Percentiles rank a stretch among this genome's conserved stretches.
phyloP scores from a whole-genome alignment of 2,329 filamentous ascomycete genomes.

The Nemania diffusa region DNA sequence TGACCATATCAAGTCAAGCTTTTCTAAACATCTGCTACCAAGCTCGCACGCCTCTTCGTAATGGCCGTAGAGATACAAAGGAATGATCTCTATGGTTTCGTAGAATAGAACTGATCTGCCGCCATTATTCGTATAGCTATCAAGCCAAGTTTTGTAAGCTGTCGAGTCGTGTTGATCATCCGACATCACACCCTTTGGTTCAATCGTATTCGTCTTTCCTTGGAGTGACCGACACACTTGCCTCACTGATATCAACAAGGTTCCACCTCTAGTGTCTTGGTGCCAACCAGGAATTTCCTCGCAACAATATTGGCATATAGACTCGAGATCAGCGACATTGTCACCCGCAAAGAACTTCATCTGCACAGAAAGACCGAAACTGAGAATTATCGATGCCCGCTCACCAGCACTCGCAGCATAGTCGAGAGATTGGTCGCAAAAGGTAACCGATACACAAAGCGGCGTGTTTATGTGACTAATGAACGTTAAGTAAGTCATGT shows the following conservation, averaged over 20 bases:
- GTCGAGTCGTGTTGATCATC: slow-evolving; percentile 73
- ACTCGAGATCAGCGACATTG: slow-evolving; percentile 75
- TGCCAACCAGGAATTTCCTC: slow-evolving; percentile 80
- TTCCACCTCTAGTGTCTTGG: slow-evolving; percentile 75
- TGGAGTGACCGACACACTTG: slow-evolving; percentile 77
- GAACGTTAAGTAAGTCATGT: slow-evolving; percentile 75
- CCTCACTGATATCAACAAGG: slow-evolving; percentile 71
- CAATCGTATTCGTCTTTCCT: slow-evolving; percentile 71
- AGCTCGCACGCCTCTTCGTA: slow-evolving; percentile 69
- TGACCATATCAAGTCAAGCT: slow-evolving; percentile 66
- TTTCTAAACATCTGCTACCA: slow-evolving; percentile 61
- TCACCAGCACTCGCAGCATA: slow-evolving; percentile 74
- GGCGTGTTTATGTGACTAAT: slow-evolving; percentile 75
- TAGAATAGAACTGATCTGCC: slow-evolving; percentile 75
- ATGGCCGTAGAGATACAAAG: slow-evolving; percentile 71
- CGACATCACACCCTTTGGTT: slow-evolving; percentile 68
- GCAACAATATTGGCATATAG: slow-evolving; percentile 76
- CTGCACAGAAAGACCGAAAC: slow-evolving; percentile 73
- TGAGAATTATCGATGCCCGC: slow-evolving; percentile 75
- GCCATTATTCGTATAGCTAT: slow-evolving; percentile 64
- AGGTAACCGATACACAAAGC: slow-evolving; percentile 65
- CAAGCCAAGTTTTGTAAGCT: slow-evolving; percentile 69
- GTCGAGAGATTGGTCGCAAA: slow-evolving; percentile 74
- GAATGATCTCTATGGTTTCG: slow-evolving; percentile 72
- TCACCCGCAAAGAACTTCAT: slow-evolving; percentile 77